Conservation (phyloP, 164 flowering plant species). For the Umbellularia californica region DNA sequence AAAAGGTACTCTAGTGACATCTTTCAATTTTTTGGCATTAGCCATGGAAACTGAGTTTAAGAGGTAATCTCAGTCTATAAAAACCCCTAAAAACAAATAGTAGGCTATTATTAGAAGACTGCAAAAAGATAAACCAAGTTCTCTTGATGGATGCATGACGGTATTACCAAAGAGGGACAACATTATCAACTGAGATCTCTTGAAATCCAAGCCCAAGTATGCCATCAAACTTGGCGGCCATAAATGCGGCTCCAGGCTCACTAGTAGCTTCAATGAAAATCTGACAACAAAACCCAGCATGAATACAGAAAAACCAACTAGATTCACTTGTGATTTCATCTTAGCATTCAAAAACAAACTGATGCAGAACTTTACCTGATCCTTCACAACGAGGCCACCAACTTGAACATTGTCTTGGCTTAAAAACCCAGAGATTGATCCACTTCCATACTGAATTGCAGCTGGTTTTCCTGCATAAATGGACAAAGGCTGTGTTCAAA, state of each 20-base stretch:
- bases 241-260: slow-evolving; percentile 68
- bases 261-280: slow-evolving; percentile 85
- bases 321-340: background rate
- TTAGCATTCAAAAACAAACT: background rate
- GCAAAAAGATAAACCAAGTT: too few species aligned
- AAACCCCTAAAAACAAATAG: too few species aligned
- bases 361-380: slow-evolving; percentile 38
- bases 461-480: slow-evolving; percentile 23
- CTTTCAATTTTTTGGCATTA: too few species aligned
- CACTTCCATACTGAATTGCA: slow-evolving; percentile 45
- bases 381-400: slow-evolving; percentile 38
- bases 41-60: too few species aligned
- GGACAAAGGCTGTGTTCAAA: background rate
- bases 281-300: slow-evolving; percentile 25
- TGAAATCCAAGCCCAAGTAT: slow-evolving; percentile 86
- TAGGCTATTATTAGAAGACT: too few species aligned
- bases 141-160: too few species aligned
- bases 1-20: too few species aligned
- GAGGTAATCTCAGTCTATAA: too few species aligned
- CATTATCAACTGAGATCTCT: slow-evolving; percentile 75
- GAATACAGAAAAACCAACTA: background rate
- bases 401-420: slow-evolving; percentile 48
- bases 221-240: slow-evolving; percentile 85
- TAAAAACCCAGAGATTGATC: slow-evolving; percentile 56
- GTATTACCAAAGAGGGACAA: slow-evolving; percentile 74